Conservation (phyloP, 495 filamentous ascomycete genomes). For the Penicillium chermesinum region DNA sequence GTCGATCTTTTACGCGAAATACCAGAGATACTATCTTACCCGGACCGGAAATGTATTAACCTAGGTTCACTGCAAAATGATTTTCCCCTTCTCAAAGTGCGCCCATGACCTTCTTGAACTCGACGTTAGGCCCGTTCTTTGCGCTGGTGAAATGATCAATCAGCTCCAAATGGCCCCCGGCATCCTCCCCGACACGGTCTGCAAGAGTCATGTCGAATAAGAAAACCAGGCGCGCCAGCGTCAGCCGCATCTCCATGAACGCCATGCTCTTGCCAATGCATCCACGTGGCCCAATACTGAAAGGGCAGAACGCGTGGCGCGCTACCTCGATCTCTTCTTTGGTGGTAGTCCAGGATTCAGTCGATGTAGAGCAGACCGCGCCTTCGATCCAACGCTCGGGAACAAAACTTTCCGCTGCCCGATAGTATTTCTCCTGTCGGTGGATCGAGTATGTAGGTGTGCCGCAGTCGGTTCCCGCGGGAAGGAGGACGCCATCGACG, state of each 20-base stretch:
- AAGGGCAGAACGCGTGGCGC: constrained; percentile 49
- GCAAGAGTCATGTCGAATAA: constrained; percentile 42
- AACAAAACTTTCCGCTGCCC: constrained; percentile 41
- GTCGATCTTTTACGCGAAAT: neutral
- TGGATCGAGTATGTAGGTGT: constrained; percentile 53
- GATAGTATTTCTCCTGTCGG: constrained; percentile 51
- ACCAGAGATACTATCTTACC: too few species aligned
- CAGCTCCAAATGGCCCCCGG: constrained; percentile 36
- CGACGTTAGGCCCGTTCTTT: constrained; percentile 43
- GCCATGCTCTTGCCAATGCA: constrained; percentile 58
- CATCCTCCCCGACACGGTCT: constrained; percentile 38
- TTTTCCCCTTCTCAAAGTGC: too few species aligned
- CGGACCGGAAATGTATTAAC: too few species aligned
- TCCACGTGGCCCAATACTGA: constrained; percentile 51
- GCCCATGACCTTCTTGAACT: constrained; percentile 20
- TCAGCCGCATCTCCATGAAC: constrained; percentile 49
- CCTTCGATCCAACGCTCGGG: constrained; percentile 54
- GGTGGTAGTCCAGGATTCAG: constrained; percentile 26
- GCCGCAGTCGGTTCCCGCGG: constrained; percentile 48
- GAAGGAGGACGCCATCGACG: constrained; percentile 50
- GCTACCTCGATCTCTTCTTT: constrained; percentile 38
- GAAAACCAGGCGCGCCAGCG: constrained; percentile 45
- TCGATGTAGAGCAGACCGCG: constrained; percentile 20
- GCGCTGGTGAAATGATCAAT: constrained; percentile 46
- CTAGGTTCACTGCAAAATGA: too few species aligned